Percentiles rank a stretch among this genome's conserved stretches.
Evolutionary conservation across 208 protist species (phyloP).

Genomic region (Trypanosoma caninum): DNA sequence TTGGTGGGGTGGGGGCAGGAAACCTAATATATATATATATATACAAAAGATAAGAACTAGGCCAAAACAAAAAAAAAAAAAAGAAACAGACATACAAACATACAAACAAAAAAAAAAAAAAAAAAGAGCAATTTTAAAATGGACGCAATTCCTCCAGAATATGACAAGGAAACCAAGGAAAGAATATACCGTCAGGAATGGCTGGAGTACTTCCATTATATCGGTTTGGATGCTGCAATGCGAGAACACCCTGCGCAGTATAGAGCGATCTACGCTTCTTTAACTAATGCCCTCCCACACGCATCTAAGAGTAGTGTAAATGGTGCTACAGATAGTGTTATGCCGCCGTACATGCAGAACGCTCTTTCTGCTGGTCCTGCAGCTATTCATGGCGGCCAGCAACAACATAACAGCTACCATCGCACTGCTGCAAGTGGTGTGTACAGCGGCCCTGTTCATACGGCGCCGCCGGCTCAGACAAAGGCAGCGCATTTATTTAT

Average conservation of each 20-base stretch:
- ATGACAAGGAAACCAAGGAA: conserved; percentile 61
- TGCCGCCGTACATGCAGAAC: not conserved
- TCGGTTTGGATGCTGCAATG: conserved; percentile 58
- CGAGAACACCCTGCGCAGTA: conserved; percentile 62
- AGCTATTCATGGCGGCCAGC: conserved; percentile 11
- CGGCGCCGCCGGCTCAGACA: conserved; percentile 3
- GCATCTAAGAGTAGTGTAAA: not conserved
- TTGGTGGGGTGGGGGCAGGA: not conserved
- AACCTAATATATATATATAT: too few species aligned
- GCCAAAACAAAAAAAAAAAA: not conserved
- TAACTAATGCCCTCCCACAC: not conserved
- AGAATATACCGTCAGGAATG: conserved; percentile 85
- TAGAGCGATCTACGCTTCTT: conserved; percentile 41
- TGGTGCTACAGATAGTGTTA: not conserved
- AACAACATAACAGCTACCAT: conserved; percentile 1
- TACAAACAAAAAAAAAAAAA: not conserved
- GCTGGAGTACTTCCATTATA: conserved; percentile 84
- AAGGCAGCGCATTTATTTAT: conserved; percentile 13
- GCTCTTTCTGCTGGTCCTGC: not conserved
- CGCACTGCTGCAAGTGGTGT: not conserved
- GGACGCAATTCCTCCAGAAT: conserved; percentile 79
- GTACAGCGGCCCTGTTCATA: conserved; percentile 3
- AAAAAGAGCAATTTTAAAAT: conserved; percentile 24
- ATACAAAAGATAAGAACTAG: too few species aligned
- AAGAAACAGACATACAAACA: not conserved